Percentiles rank a stretch among this genome's conserved stretches.
phyloP scores from a whole-genome alignment of 2,329 filamentous ascomycete species.

The Thielaviopsis punctulata region DNA sequence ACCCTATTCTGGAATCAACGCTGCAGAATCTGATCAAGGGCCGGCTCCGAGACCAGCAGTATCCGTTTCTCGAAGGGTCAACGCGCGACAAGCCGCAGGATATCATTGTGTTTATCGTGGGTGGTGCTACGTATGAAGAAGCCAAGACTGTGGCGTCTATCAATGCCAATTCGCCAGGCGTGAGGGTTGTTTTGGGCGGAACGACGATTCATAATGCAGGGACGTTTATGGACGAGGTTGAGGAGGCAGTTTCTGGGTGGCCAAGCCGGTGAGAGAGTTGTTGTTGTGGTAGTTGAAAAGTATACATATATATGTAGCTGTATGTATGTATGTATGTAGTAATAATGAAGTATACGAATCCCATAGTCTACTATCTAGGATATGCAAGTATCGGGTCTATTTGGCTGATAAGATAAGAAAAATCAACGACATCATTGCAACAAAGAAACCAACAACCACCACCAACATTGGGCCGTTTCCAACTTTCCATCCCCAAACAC shows the following conservation, averaged over 20 bases:
- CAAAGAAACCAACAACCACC: not conserved
- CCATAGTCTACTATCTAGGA: not conserved
- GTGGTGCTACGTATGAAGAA: constrained; percentile 89
- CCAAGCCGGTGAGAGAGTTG: constrained; percentile 24
- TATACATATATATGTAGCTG: not conserved
- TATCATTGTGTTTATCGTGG: constrained; percentile 85
- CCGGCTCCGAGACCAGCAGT: constrained; percentile 66
- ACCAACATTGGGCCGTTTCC: not conserved
- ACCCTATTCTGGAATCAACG: constrained; percentile 69
- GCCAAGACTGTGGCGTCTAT: constrained; percentile 91
- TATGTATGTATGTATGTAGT: not conserved
- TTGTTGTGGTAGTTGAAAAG: not conserved
- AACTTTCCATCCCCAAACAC: not conserved
- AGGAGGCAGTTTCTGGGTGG: constrained; percentile 76
- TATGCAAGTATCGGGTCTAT: constrained; percentile 9
- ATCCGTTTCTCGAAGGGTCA: constrained; percentile 82
- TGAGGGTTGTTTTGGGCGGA: constrained; percentile 76
- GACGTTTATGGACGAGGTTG: constrained; percentile 80
- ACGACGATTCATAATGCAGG: constrained; percentile 77
- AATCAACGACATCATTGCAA: not conserved
- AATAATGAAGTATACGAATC: not conserved
- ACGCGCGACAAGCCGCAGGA: constrained; percentile 95
- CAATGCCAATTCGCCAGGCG: constrained; percentile 76
- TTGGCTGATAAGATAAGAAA: constrained; percentile 11
- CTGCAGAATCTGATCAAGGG: constrained; percentile 90